Evolutionary conservation across 441 rosid species (phyloP), one percentile per base, ranked within the genome.

Genomic region (Adansonia grandidieri): DNA sequence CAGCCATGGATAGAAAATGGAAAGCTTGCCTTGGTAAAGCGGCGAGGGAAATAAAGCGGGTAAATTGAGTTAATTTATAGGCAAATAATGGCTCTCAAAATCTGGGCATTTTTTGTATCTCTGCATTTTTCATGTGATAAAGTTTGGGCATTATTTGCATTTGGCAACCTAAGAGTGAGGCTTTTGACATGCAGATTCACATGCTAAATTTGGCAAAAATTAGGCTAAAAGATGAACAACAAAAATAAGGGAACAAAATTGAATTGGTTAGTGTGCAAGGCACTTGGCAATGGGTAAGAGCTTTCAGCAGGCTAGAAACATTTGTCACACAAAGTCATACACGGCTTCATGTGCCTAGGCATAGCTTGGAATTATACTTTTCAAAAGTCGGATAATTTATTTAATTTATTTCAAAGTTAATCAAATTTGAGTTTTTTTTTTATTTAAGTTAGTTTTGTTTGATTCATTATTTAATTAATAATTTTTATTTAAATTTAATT

Each of bases 241-340:
- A 20, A 1, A 66, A 14, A 28, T 28, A 60, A 75, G 74, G 9
- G 32, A 77, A 68, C 80, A 73, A 75, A 70, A 75, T 22, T 66
- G 81, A 65, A 50, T 11, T 73, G 80, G 74, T 9, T 17, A 50
- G 65, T 19, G 73, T 9, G 69, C 37, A 68, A 22, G 3, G 57
- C 78, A 72, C 69, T 22, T 76, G 85, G 79, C 84, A 32, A 11
- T 17, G 0, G 0, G 17, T 6, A 61, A 47, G 69, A 24, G 73
- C 63, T 71, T 44, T 19, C 58, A 54, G 19, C 60, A 4, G 44
- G 44, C 44, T 4, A 5, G 44, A 40, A 40, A 40, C 44, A 4
- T 40, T 9, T 48, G 1, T 48, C 17, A 9, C 53, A 73, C 17
- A 37, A 20, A 50, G 2, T 19, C 17, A 47, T 40, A 3, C 15